Evolutionary conservation across 768 basidiomycete species (phyloP), one percentile per base, ranked within the genome.

Genomic region (Pholiota molesta): DNA sequence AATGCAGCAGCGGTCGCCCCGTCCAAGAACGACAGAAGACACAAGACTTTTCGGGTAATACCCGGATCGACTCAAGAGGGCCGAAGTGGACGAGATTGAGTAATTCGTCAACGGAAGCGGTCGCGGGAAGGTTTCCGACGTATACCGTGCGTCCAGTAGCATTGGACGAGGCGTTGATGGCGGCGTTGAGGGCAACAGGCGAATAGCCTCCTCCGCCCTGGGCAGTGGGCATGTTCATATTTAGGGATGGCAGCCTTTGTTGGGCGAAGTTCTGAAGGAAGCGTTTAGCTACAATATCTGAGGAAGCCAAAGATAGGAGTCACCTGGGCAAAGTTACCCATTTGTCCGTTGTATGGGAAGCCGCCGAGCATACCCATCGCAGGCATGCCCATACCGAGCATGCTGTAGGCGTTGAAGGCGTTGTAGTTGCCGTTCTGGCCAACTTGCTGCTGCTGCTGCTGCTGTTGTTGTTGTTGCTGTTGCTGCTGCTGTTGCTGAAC

Each of bases 11-110:
- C 95, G 5, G 93, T 97, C 29, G 87, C 82, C 21, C 90, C 91
- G 61, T 99, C 96, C 58, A 99, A 84, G 88, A 99, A 99, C 29
- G 95, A 97, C 60, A 99, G 86, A 99, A 99, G 55, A 97, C 95
- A 74, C 97, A 99, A 2, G 90, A 92, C 75, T 98, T 98, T 74
- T 99, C 97, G 49, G 95, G 94, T 10, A 99, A 85, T 37, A 99
- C 92, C 52, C 95, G 91, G 70, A 99, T 90, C 52, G 87, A 90
- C 74, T 99, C 97, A 67, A 99, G 88, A 0, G 97, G 97, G 3
- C 97, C 97, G 71, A 98, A 99, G 71, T 97, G 95, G 61, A 99
- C 97, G 66, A 98, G 89, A 73, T 95, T 97, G 70, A 99, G 89
- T 14, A 99, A 88, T 73, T 99, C 97, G 74, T 99, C 97, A 57